These are phyloP conservation scores for Myxozyma lipomycoides DNA, from an alignment of 805 yeast genomes.

Conservation along the genomic window DNA sequence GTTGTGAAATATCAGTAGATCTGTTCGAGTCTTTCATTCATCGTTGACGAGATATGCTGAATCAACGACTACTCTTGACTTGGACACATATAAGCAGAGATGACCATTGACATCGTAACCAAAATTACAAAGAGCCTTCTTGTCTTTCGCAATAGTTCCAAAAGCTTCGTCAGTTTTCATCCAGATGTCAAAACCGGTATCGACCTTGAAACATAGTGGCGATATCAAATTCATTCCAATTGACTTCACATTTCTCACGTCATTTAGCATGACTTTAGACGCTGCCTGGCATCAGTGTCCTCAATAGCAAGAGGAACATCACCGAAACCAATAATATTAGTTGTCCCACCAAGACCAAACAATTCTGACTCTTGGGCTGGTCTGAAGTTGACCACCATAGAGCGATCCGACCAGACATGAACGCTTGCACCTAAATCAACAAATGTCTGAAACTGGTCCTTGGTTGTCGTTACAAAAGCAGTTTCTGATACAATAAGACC, in stretches of 20 bases:
- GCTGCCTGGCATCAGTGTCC: too few relatives aligned
- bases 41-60: too few relatives aligned
- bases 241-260: background rate
- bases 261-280: background rate
- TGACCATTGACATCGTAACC: too few relatives aligned
- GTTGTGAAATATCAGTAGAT: too few relatives aligned
- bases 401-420: background rate
- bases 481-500: background rate
- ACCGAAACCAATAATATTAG: background rate
- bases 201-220: background rate
- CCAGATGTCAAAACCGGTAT: too few relatives aligned
- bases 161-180: too few relatives aligned
- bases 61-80: too few relatives aligned
- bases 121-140: too few relatives aligned
- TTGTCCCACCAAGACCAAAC: too few relatives aligned
- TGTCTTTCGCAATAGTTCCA: too few relatives aligned
- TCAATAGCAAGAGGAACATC: background rate
- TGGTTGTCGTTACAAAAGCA: background rate
- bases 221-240: background rate
- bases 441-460: background rate
- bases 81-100: too few relatives aligned
- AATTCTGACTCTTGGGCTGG: background rate
- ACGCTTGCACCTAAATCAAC: background rate
- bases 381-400: background rate
- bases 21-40: too few relatives aligned